Percentiles rank a stretch among this genome's conserved stretches.
Conservation (phyloP, 495 filamentous ascomycete species). For the Immersiella caudata region DNA sequence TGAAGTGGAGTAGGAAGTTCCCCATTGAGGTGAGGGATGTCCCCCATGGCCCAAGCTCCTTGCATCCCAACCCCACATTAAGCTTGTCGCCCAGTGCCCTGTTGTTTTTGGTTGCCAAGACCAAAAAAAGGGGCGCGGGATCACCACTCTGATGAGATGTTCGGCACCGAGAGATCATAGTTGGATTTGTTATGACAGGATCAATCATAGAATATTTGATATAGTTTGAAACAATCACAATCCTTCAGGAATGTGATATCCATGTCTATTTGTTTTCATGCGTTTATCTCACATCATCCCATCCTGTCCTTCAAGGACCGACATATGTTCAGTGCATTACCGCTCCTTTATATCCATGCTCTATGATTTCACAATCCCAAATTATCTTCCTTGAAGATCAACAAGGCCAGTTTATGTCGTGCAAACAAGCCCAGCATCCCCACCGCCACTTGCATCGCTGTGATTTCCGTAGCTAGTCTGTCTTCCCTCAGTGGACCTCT, state of each 20-base stretch:
- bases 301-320: no score
- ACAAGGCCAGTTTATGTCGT: constrained; percentile 78
- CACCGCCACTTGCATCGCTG: constrained; percentile 69
- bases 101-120: not conserved
- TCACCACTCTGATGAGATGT: not conserved
- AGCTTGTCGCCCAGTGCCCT: not conserved
- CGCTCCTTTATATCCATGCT: not conserved
- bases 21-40: not conserved
- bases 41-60: constrained; percentile 31
- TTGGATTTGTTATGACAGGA: not conserved
- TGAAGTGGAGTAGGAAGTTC: not conserved
- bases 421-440: constrained; percentile 84
- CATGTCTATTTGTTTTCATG: not conserved
- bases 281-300: not conserved
- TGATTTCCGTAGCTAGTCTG: constrained; percentile 72
- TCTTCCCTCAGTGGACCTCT: constrained; percentile 91
- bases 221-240: not conserved
- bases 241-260: not conserved
- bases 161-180: not conserved
- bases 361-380: constrained; percentile 35
- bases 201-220: not conserved
- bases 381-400: constrained; percentile 89
- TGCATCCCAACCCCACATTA: not conserved
- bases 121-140: not conserved
- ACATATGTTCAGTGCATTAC: not conserved